phyloP scores from a whole-genome alignment of 108 stramenopile genomes.

The Bacterosira constricta region DNA sequence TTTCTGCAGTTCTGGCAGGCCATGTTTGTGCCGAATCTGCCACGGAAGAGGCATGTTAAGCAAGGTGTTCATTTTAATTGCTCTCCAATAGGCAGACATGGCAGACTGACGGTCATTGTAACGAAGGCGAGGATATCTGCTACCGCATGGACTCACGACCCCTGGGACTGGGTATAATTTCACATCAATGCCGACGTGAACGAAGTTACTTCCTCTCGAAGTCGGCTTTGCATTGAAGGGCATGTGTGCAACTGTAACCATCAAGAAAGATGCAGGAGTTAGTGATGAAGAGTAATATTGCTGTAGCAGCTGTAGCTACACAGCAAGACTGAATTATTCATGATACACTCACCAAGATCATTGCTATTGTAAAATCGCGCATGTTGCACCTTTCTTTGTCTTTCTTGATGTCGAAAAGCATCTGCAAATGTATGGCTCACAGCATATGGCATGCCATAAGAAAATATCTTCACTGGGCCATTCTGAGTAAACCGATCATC shows the following conservation, averaged over 20 bases:
- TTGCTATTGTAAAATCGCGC: conserved; percentile 57
- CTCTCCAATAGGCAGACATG: conserved; percentile 41
- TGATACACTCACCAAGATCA: conserved; percentile 52
- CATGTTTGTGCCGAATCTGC: conserved; percentile 44
- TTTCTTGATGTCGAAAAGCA: conserved; percentile 63
- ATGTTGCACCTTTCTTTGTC: conserved; percentile 51
- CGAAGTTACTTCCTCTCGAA: conserved; percentile 49
- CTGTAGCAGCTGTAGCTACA: too few relatives aligned
- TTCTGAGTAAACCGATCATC: conserved; percentile 69
- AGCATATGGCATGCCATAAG: conserved; percentile 67
- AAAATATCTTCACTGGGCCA: conserved; percentile 64
- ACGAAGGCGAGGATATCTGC: conserved; percentile 25
- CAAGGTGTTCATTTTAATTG: conserved; percentile 45
- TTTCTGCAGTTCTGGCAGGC: conserved; percentile 50
- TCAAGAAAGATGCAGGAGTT: not conserved
- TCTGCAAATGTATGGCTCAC: conserved; percentile 58
- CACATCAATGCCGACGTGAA: conserved; percentile 60
- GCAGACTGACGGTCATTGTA: conserved; percentile 35
- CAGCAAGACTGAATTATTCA: too few relatives aligned
- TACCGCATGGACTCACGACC: conserved; percentile 4
- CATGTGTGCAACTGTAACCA: conserved; percentile 46
- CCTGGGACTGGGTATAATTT: conserved; percentile 42
- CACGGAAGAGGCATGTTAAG: conserved; percentile 59
- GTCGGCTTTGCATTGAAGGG: conserved; percentile 47
- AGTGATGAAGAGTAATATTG: conserved; percentile 8